phyloP scores from a whole-genome alignment of 2,329 filamentous ascomycete species.

The Venturia oleaginea region DNA sequence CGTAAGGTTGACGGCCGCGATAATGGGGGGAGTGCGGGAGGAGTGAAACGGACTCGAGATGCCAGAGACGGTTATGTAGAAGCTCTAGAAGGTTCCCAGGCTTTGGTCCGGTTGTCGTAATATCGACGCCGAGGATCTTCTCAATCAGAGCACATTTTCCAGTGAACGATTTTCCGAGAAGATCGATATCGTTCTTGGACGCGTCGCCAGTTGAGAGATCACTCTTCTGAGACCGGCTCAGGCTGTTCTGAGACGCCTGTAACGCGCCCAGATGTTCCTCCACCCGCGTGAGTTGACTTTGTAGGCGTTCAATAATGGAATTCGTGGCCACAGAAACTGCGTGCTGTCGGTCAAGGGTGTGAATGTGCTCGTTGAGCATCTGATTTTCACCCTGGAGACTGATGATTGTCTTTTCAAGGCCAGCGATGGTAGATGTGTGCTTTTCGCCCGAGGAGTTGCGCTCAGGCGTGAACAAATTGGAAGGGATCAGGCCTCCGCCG shows the following conservation, averaged over 20 bases:
- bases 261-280: background rate
- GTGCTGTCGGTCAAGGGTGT: background rate
- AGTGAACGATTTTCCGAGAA: background rate
- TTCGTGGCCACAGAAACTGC: background rate
- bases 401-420: background rate
- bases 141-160: slow-evolving; percentile 8
- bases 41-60: background rate
- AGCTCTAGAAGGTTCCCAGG: slow-evolving; percentile 5
- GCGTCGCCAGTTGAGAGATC: background rate
- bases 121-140: slow-evolving; percentile 4
- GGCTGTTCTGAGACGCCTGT: background rate
- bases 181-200: slow-evolving; percentile 5
- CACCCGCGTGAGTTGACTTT: background rate
- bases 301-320: background rate
- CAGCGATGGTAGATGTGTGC: background rate
- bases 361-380: background rate
- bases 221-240: background rate
- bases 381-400: background rate
- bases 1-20: background rate
- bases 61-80: slow-evolving; percentile 3
- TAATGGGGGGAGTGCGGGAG: background rate
- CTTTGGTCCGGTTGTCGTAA: slow-evolving; percentile 11
- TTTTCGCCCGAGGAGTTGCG: background rate
- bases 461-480: background rate
- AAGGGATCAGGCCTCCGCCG: background rate